These are phyloP conservation scores for Petunia secreta DNA, from an alignment of 257 asterid species.

Conservation along the genomic window DNA sequence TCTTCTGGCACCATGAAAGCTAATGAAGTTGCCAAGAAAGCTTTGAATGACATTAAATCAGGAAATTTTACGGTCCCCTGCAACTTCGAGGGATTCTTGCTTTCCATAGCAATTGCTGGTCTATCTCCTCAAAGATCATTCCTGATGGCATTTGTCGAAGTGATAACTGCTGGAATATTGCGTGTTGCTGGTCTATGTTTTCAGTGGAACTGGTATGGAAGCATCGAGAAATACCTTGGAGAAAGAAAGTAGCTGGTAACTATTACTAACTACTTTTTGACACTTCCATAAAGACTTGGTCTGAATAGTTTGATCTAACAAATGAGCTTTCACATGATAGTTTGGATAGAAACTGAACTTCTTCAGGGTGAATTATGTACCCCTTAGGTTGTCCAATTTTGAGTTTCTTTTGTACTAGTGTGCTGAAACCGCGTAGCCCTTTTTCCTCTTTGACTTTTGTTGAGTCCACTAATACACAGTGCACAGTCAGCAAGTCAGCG, in stretches of 20 bases:
- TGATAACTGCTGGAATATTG: conserved; percentile 55
- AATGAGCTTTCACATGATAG: not conserved
- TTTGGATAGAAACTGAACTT: not conserved
- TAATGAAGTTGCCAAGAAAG: conserved; percentile 73
- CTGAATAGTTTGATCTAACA: conserved; percentile 1
- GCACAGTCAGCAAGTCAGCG: too few relatives aligned
- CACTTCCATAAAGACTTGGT: not conserved
- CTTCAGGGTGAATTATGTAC: not conserved
- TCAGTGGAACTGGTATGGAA: conserved; percentile 86
- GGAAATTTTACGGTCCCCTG: conserved; percentile 77
- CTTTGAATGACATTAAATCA: conserved; percentile 67
- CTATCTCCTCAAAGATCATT: conserved; percentile 90
- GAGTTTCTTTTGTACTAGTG: not conserved
- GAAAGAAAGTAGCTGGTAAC: conserved; percentile 41
- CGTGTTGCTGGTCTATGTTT: conserved; percentile 75
- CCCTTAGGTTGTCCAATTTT: conserved; percentile 3
- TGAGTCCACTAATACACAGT: not conserved
- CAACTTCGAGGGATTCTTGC: conserved; percentile 76
- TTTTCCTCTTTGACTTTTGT: not conserved
- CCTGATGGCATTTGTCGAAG: conserved; percentile 81
- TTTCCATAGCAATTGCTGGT: conserved; percentile 80
- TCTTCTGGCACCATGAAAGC: conserved; percentile 97
- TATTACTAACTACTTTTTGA: not conserved
- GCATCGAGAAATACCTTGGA: conserved; percentile 67
- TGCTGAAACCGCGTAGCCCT: not conserved